Percentiles rank a stretch among this genome's conserved stretches.
These are phyloP conservation scores for Ziziphus jujuba DNA, from an alignment of 306 rosid genomes.

Conservation along the genomic window DNA sequence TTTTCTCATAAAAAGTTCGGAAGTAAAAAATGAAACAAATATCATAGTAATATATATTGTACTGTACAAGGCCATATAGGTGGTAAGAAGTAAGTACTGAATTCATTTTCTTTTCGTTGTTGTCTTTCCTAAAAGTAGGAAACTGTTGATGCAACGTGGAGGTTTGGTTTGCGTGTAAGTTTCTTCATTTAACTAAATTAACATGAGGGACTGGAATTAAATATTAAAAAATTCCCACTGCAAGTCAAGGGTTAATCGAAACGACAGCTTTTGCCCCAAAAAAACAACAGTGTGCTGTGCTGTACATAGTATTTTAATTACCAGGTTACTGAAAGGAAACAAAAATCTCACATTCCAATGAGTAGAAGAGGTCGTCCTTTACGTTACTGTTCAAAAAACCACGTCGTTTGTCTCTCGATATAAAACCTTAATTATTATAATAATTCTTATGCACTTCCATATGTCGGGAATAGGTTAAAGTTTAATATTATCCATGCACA, in stretches of 20 bases:
- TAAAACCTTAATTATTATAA: slow-evolving; percentile 18
- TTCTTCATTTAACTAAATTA: not conserved
- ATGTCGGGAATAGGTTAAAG: slow-evolving; percentile 33
- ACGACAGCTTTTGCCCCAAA: slow-evolving; percentile 1
- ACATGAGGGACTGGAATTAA: not conserved
- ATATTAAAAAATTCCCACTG: not conserved
- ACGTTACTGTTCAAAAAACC: slow-evolving; percentile 26
- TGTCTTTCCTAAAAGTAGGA: not conserved
- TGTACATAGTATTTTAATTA: too few relatives aligned
- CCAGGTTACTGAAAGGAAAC: slow-evolving; percentile 23
- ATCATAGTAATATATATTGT: not conserved
- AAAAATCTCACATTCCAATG: slow-evolving; percentile 25
- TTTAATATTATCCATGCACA: slow-evolving; percentile 36
- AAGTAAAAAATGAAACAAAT: not conserved
- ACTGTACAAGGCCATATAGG: slow-evolving; percentile 2
- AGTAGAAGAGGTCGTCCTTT: slow-evolving; percentile 13
- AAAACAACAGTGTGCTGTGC: not conserved
- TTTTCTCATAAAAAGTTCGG: slow-evolving; percentile 4
- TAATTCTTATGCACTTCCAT: slow-evolving; percentile 42
- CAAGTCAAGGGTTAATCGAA: slow-evolving; percentile 1
- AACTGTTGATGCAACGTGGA: slow-evolving; percentile 10
- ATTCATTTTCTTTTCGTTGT: not conserved
- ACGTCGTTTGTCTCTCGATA: slow-evolving; percentile 24
- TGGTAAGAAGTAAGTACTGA: not conserved
- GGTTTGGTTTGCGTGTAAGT: slow-evolving; percentile 15